Evolutionary conservation across 306 rosid genomes (phyloP).

Genomic region (Casuarina glauca): DNA sequence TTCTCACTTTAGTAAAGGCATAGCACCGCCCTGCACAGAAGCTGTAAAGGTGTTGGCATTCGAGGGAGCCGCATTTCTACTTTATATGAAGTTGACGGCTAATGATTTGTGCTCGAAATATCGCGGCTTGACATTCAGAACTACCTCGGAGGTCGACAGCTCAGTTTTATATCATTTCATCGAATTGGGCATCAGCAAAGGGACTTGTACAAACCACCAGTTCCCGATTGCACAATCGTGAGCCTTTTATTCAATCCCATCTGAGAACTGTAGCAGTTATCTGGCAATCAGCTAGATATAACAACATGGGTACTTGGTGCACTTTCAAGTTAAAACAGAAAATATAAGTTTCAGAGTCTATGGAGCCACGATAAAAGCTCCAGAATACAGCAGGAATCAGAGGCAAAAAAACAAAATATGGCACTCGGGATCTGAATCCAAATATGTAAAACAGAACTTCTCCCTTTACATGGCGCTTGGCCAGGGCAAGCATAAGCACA

Average conservation of each 20-base stretch:
- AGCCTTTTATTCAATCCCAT: background rate
- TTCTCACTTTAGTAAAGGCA: too few relatives aligned
- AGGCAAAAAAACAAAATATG: slow-evolving; percentile 1
- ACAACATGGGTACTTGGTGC: slow-evolving; percentile 10
- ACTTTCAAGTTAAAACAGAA: slow-evolving; percentile 4
- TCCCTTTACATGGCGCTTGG: slow-evolving; percentile 42
- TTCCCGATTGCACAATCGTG: background rate
- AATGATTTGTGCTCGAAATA: too few relatives aligned
- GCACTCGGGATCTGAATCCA: slow-evolving; percentile 29
- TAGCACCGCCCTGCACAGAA: too few relatives aligned
- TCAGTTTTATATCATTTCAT: too few relatives aligned
- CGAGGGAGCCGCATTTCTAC: too few relatives aligned
- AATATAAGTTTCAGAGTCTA: slow-evolving; percentile 18
- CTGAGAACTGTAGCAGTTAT: background rate
- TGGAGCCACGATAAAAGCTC: slow-evolving; percentile 29
- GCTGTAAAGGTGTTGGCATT: too few relatives aligned
- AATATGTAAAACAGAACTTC: slow-evolving; percentile 35
- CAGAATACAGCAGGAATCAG: slow-evolving; percentile 21
- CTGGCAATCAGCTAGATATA: background rate
- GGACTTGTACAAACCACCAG: background rate
- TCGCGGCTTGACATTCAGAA: too few relatives aligned
- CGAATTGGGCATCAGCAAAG: background rate
- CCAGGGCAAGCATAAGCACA: slow-evolving; percentile 40
- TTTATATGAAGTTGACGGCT: too few relatives aligned
- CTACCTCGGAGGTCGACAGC: too few relatives aligned